Evolutionary conservation across 202 grass and related monocot species (phyloP).

Genomic region (Tripidium arundinaceum): DNA sequence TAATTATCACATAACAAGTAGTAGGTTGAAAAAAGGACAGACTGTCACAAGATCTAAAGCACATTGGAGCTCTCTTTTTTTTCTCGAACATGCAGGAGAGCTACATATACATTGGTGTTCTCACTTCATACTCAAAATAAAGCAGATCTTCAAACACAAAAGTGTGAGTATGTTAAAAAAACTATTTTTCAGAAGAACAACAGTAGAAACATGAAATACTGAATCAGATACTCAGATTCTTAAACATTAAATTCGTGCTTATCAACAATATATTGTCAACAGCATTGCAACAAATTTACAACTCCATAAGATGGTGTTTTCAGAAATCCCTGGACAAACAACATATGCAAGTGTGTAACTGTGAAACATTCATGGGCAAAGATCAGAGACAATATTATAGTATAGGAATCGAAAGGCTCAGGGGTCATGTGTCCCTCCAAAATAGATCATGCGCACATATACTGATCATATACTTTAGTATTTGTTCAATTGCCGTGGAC

Average conservation of each 20-base stretch:
- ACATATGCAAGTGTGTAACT: background rate
- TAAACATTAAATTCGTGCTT: background rate
- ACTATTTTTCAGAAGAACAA: background rate
- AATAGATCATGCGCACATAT: conserved; percentile 33
- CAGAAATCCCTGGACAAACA: conserved; percentile 6
- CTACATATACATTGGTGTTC: background rate
- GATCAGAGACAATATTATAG: conserved; percentile 9
- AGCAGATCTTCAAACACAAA: background rate
- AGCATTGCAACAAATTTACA: background rate
- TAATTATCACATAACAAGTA: conserved; percentile 8
- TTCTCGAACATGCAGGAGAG: background rate
- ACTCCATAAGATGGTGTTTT: background rate
- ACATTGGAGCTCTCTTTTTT: background rate
- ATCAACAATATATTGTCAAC: background rate
- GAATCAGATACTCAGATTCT: background rate
- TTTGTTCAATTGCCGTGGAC: conserved; percentile 25
- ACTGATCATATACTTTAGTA: conserved; percentile 32
- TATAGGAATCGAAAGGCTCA: conserved; percentile 17
- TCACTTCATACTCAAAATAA: conserved; percentile 1
- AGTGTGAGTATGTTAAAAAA: background rate
- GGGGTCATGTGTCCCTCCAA: background rate
- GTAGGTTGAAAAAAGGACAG: background rate
- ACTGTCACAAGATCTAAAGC: background rate
- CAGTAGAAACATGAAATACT: background rate
- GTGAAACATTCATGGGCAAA: background rate